Base-by-base conservation (phyloP, 1,284 basidiomycete species). In the Puccinia hordei region DNA sequence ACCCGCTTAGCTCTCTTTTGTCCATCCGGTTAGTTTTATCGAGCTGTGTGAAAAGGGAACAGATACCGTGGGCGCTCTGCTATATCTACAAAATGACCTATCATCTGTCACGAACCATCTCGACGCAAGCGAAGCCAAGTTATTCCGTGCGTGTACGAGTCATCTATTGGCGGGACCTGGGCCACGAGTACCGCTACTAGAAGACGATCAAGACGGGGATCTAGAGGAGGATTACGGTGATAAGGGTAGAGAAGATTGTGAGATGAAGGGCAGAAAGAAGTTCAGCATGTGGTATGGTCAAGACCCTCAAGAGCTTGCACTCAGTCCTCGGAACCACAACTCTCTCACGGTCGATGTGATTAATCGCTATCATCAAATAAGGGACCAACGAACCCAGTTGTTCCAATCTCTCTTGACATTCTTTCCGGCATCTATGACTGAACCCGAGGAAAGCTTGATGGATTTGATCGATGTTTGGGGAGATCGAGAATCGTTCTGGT, bases 31-130 rank as follows among this genome's bases (percentile, higher is more conserved):
- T 82, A 93, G 92, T 82, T 93, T 93, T 86, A 89, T 90, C 30
- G 92, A 93, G 84, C 90, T 92, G 88, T 92, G 91, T 84, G 89
- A 90, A 84, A 89, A 89, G 55, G 49, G 30, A 38, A 86, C 86
- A n/a, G 85, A 89, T 1, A 87, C 90, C 0, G 88, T 91, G n/a
- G 89, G 90, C 82, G 91, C 92, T 0, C 87, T 93, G 33, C 87
- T 87, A 19, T 93, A 92, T 85, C 86, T 93, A 24, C 91, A 91
- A 84, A 89, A 87, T 0, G 88, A 90, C 68, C 90, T 93, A 13
- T 90, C 89, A 0, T 88, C 88, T 0, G 90, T 92, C 4, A 92
- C 92, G 30, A 88, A 93, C 83, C 91, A 92, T 82, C 86, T 85
- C 68, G 88, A 90, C 82, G 84, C 88, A 1, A 88, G 89, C 72